A percentile compares a stretch with the other conserved stretches of the same genome.
These are phyloP conservation scores for Castanea mollissima DNA, from an alignment of 306 rosid species.

Conservation along the genomic window DNA sequence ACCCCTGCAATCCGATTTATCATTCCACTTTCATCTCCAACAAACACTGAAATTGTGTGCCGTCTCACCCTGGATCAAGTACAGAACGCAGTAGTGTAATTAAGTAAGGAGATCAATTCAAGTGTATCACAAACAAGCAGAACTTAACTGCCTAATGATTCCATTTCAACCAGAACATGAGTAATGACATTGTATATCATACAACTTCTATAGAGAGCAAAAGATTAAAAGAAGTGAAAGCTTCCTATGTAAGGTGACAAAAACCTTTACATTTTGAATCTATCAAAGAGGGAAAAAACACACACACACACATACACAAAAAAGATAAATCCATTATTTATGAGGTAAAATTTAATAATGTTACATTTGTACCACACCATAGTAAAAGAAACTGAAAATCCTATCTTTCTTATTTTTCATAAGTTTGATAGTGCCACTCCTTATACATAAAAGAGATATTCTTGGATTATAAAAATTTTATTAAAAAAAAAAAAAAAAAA, in stretches of 20 bases:
- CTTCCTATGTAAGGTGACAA: neutral
- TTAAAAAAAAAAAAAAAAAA: neutral
- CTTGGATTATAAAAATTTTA: neutral
- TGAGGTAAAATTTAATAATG: neutral
- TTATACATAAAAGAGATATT: neutral
- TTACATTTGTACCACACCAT: neutral
- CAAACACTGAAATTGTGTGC: slow-evolving; percentile 81
- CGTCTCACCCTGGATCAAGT: slow-evolving; percentile 47
- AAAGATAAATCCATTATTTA: neutral
- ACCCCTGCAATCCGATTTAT: slow-evolving; percentile 79
- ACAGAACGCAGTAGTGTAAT: neutral
- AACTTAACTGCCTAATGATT: neutral
- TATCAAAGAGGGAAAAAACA: neutral
- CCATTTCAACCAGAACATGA: neutral
- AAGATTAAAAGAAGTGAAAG: neutral
- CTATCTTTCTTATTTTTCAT: neutral
- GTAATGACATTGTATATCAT: neutral
- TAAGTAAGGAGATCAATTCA: slow-evolving; percentile 1
- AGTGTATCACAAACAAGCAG: neutral
- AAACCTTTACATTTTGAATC: neutral
- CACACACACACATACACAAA: neutral
- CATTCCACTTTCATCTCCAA: slow-evolving; percentile 89
- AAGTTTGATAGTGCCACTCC: neutral
- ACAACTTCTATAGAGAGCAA: neutral
- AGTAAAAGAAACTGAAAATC: neutral